Conservation (phyloP, 2,329 filamentous ascomycete species). For the Cladosporium sphaerospermum region DNA sequence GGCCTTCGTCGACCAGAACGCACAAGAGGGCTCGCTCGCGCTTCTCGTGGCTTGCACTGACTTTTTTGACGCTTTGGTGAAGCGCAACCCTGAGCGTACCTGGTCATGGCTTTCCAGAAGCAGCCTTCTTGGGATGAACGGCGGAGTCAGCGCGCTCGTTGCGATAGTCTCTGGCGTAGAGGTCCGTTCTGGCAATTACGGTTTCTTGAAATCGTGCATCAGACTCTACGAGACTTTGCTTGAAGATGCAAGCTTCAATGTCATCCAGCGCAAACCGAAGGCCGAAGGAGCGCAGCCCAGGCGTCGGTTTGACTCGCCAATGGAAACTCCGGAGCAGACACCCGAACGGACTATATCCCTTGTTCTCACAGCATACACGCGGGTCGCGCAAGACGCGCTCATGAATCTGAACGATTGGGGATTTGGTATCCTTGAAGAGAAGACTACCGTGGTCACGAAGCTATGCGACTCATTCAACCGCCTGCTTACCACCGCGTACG, state of each 20-base stretch:
- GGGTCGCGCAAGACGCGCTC: constrained; percentile 72
- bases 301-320: constrained; percentile 39
- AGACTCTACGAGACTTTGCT: constrained; percentile 69
- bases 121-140: constrained; percentile 68
- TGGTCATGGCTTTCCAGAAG: constrained; percentile 87
- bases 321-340: constrained; percentile 59
- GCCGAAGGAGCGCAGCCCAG: constrained; percentile 41
- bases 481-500: constrained; percentile 66
- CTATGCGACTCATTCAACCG: constrained; percentile 66
- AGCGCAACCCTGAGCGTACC: constrained; percentile 69
- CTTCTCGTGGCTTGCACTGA: constrained; percentile 70
- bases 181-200: constrained; percentile 66
- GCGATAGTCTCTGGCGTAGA: constrained; percentile 78
- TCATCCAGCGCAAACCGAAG: constrained; percentile 58
- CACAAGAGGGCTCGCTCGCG: constrained; percentile 56
- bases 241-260: constrained; percentile 65
- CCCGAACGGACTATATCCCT: constrained; percentile 71
- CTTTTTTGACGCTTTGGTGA: constrained; percentile 68
- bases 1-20: constrained; percentile 45
- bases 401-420: constrained; percentile 84
- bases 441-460: constrained; percentile 60
- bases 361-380: constrained; percentile 65
- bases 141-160: constrained; percentile 68
- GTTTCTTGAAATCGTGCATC: constrained; percentile 68
- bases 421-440: constrained; percentile 63